Conservation (phyloP, 345 rosid genomes). For the Gossypium australe region DNA sequence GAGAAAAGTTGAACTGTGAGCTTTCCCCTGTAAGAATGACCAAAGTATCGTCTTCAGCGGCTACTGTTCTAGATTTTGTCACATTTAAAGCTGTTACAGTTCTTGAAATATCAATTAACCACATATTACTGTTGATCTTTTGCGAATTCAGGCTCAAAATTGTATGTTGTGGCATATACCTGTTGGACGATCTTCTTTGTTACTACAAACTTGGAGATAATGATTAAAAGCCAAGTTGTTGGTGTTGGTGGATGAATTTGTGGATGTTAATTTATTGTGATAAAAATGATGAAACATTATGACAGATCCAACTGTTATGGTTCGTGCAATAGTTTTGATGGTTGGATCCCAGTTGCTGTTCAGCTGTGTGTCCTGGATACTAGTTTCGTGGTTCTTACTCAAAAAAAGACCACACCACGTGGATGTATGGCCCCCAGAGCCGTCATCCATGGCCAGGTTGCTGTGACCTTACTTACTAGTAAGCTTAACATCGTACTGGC, state of each 20-base stretch:
- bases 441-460: neutral
- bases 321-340: neutral
- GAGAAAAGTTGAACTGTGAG: neutral
- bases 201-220: neutral
- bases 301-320: constrained; percentile 21
- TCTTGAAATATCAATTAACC: neutral
- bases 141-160: neutral
- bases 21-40: neutral
- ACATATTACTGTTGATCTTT: neutral
- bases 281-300: neutral
- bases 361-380: constrained; percentile 8
- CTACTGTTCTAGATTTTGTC: neutral
- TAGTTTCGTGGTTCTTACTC: constrained; percentile 1
- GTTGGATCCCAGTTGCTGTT: constrained; percentile 14
- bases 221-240: neutral
- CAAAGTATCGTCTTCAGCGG: neutral
- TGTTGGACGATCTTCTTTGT: neutral
- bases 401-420: constrained; percentile 21
- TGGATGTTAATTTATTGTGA: neutral
- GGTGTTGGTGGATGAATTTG: neutral
- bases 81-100: neutral
- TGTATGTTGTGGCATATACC: neutral
- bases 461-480: neutral
- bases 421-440: constrained; percentile 7
- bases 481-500: no score